Evolutionary conservation across 176 grass and related monocot genomes (phyloP).

Genomic region (Avena eriantha): DNA sequence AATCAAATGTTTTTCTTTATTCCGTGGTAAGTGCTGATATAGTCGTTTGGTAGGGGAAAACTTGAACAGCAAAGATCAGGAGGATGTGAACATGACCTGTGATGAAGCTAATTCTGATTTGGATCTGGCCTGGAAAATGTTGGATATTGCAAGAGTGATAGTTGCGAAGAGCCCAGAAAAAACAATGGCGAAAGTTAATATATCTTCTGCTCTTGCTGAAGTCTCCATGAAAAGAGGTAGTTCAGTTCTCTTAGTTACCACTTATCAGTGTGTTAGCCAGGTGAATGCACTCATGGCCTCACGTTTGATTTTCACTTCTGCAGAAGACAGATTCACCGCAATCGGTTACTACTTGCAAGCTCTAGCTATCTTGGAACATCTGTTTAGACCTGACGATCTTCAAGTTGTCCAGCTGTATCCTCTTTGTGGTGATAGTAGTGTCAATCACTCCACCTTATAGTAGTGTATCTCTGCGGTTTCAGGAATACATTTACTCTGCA

Average conservation of each 20-base stretch:
- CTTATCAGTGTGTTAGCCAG: neutral
- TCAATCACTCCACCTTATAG: neutral
- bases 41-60: constrained; percentile 46
- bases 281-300: neutral
- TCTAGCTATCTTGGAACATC: constrained; percentile 69
- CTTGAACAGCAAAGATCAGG: constrained; percentile 51
- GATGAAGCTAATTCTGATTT: constrained; percentile 91
- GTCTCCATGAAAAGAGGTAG: constrained; percentile 88
- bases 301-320: constrained; percentile 38
- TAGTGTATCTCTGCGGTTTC: neutral
- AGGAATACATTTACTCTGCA: too few relatives aligned
- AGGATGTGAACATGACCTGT: constrained; percentile 45
- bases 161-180: constrained; percentile 67
- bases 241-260: neutral
- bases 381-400: constrained; percentile 69
- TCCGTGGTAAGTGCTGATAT: constrained; percentile 30
- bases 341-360: constrained; percentile 78
- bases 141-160: constrained; percentile 92
- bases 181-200: constrained; percentile 72
- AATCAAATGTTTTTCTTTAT: neutral
- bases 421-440: constrained; percentile 7
- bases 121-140: constrained; percentile 92
- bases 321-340: constrained; percentile 80
- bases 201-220: constrained; percentile 76
- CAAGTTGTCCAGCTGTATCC: constrained; percentile 79